phyloP scores from a whole-genome alignment of 2,329 filamentous ascomycete genomes.

The Dothistroma pini region DNA sequence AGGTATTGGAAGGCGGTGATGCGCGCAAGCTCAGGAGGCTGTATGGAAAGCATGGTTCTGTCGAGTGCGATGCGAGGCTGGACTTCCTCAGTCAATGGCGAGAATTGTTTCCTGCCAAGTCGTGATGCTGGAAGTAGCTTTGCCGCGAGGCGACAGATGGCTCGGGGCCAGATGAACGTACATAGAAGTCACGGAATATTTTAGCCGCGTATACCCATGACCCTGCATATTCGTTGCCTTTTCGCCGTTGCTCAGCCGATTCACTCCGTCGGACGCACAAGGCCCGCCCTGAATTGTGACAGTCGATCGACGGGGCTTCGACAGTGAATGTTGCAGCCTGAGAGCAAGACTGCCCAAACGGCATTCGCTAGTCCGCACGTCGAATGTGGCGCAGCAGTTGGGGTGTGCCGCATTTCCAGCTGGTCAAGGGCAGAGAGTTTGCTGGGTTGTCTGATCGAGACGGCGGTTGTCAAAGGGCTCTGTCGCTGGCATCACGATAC shows the following conservation, averaged over 20 bases:
- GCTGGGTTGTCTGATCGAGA: neutral
- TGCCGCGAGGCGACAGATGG: neutral
- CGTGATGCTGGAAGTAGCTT: neutral
- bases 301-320: neutral
- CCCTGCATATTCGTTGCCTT: too few relatives aligned
- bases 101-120: neutral
- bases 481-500: neutral
- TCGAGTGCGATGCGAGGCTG: constrained; percentile 1
- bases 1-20: constrained; percentile 1
- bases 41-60: constrained; percentile 5
- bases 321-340: neutral
- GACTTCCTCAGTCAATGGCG: constrained; percentile 5
- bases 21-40: neutral
- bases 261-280: too few relatives aligned
- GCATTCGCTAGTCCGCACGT: constrained; percentile 1
- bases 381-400: constrained; percentile 2
- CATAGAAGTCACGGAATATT: neutral
- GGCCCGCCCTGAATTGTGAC: too few relatives aligned
- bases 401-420: neutral
- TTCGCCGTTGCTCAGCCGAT: too few relatives aligned
- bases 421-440: neutral
- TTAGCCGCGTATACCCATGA: too few relatives aligned
- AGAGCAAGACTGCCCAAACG: neutral
- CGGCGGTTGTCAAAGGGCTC: neutral
- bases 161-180: neutral